Base-by-base conservation (phyloP, 306 rosid species). In the Rosa persica region DNA sequence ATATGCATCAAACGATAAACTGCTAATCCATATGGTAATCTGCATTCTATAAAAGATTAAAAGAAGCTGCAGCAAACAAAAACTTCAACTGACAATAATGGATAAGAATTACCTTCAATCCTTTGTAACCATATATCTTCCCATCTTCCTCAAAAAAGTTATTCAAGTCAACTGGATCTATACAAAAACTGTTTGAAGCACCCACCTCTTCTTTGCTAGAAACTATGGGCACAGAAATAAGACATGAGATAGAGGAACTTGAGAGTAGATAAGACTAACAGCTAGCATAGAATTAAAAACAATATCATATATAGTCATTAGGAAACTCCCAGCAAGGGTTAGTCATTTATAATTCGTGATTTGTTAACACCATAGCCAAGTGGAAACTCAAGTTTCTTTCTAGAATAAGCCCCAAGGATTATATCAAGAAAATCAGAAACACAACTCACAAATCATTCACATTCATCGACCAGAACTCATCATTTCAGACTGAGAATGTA, bases 1-100 rank as follows among this genome's bases (percentile, higher is more conserved):
- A 83, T 85, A 87, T 1, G 97, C 85, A 39, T 87, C 93, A 78
- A 93, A 93, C 1, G 99, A 93, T 76, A 89, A 51, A 79, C 90
- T 86, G 85, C 97, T 91, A 79, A 96, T 47, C 99, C 96, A 93
- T 47, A 96, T 79, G 55, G 85, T 85, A 69, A 96, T 96, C 99
- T 96, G 89, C 82, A 89, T 36, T 48, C 10, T 13, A 74, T 15
- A 39, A 55, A 51, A 17, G 5, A 69, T 55, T 3, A 65, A 54
- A 52, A 12, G 8, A 69, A 67, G 25, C n/a, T n/a, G n/a, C n/a
- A n/a, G n/a, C n/a, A n/a, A n/a, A 15, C 16, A 40, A 48, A 72
- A 72, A 76, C 77, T 12, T 27, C 34, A 60, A 74, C 19, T 30
- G 40, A 25, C 36, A 30, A 30, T 30, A 43, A 65, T 30, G 52